phyloP scores from a whole-genome alignment of 805 yeast species.

The Lachancea waltii region DNA sequence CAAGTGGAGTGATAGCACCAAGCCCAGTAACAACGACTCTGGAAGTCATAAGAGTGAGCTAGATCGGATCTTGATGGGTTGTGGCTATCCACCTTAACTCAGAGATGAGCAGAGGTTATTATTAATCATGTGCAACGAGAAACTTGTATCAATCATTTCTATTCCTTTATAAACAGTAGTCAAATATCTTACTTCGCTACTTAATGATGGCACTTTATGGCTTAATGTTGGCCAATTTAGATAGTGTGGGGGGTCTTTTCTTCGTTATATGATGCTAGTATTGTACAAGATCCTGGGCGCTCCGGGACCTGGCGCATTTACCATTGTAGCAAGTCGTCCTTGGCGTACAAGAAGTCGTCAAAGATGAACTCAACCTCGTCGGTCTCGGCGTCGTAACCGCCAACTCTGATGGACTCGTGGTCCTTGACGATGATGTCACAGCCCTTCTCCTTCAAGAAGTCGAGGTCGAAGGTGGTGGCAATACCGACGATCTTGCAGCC shows the following conservation, averaged over 20 bases:
- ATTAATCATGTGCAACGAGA: too few relatives aligned
- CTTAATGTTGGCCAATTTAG: too few relatives aligned
- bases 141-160: too few relatives aligned
- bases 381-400: conserved; percentile 42
- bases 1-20: conserved; percentile 82
- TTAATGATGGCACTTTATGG: too few relatives aligned
- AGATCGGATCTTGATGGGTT: too few relatives aligned
- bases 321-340: conserved; percentile 33
- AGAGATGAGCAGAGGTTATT: too few relatives aligned
- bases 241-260: conserved; percentile 1
- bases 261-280: conserved; percentile 5
- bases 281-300: not conserved
- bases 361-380: conserved; percentile 35
- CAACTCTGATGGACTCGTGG: conserved; percentile 54
- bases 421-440: conserved; percentile 79
- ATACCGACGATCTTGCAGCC: conserved; percentile 81
- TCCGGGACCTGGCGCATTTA: conserved; percentile 11
- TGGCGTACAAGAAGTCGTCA: conserved; percentile 35
- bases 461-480: conserved; percentile 70
- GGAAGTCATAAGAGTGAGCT: conserved; percentile 22
- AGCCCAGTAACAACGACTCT: conserved; percentile 91
- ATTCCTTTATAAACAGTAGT: too few relatives aligned
- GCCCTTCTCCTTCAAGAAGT: conserved; percentile 64
- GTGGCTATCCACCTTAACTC: too few relatives aligned
- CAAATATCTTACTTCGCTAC: too few relatives aligned